A percentile compares a stretch with the other conserved stretches of the same genome.
These are phyloP conservation scores for Calophaca sinica DNA, from an alignment of 306 rosid genomes.

Conservation along the genomic window DNA sequence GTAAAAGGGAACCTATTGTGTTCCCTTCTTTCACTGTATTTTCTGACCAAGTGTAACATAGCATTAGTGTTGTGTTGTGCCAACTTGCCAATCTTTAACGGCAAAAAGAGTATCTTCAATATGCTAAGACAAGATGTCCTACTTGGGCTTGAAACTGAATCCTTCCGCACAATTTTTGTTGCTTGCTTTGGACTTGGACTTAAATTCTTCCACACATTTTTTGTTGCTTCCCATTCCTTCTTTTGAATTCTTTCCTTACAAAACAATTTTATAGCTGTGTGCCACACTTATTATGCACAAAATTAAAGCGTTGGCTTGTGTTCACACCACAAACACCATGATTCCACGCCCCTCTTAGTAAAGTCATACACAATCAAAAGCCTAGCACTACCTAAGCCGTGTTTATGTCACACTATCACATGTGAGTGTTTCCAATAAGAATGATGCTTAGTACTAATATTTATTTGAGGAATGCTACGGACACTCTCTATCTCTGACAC, in stretches of 20 bases:
- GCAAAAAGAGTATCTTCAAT: constrained; percentile 40
- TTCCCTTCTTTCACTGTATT: constrained; percentile 36
- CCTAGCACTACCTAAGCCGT: constrained; percentile 46
- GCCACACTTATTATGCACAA: constrained; percentile 49
- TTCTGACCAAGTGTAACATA: constrained; percentile 37
- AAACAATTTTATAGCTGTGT: constrained; percentile 41
- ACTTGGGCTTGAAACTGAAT: constrained; percentile 46
- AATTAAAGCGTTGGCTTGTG: constrained; percentile 54
- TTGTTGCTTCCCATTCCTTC: background rate
- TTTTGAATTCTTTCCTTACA: constrained; percentile 32
- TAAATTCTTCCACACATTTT: no score
- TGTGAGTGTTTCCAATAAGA: constrained; percentile 56
- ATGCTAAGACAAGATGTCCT: no score
- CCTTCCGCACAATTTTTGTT: constrained; percentile 46
- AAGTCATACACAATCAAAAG: constrained; percentile 62
- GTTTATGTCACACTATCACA: constrained; percentile 51
- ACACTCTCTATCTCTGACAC: no score
- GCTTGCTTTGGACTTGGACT: background rate
- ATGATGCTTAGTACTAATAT: constrained; percentile 44
- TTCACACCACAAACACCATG: constrained; percentile 63
- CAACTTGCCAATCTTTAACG: constrained; percentile 50
- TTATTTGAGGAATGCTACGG: no score
- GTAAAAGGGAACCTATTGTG: constrained; percentile 21
- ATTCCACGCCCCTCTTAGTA: constrained; percentile 58
- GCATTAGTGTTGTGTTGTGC: constrained; percentile 34